Conservation (phyloP, 768 basidiomycete species). For the Leccinum variicolor region DNA sequence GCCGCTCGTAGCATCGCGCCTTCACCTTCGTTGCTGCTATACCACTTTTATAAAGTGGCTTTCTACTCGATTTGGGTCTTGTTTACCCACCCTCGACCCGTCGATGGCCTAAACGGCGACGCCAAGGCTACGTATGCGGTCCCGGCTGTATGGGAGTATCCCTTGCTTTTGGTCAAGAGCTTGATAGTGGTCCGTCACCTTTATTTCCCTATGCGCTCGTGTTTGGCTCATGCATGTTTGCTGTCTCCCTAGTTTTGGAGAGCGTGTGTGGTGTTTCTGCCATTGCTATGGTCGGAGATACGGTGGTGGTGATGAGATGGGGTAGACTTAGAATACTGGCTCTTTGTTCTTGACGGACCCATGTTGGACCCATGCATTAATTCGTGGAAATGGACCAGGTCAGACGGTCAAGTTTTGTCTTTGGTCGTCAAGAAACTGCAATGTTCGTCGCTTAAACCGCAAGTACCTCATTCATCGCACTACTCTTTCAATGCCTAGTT, state of each 20-base stretch:
- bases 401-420: too few relatives aligned
- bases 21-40: constrained; percentile 75
- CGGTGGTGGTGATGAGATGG: constrained; percentile 54
- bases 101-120: background rate
- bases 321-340: background rate
- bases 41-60: constrained; percentile 95
- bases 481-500: too few relatives aligned
- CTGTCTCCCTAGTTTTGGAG: constrained; percentile 71
- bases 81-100: constrained; percentile 59
- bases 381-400: too few relatives aligned
- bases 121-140: constrained; percentile 39
- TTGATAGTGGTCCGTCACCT: constrained; percentile 65
- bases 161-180: constrained; percentile 56
- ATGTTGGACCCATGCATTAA: background rate
- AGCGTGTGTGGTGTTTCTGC: constrained; percentile 85
- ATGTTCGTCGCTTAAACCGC: background rate
- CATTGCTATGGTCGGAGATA: constrained; percentile 85
- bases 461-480: too few relatives aligned
- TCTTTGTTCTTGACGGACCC: constrained; percentile 1
- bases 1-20: constrained; percentile 60
- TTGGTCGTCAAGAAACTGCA: too few relatives aligned
- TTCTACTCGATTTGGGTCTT: constrained; percentile 92
- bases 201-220: background rate
- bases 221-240: background rate
- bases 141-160: constrained; percentile 63